phyloP scores from a whole-genome alignment of 2,329 filamentous ascomycete species.

The Diaporthe australafricana region DNA sequence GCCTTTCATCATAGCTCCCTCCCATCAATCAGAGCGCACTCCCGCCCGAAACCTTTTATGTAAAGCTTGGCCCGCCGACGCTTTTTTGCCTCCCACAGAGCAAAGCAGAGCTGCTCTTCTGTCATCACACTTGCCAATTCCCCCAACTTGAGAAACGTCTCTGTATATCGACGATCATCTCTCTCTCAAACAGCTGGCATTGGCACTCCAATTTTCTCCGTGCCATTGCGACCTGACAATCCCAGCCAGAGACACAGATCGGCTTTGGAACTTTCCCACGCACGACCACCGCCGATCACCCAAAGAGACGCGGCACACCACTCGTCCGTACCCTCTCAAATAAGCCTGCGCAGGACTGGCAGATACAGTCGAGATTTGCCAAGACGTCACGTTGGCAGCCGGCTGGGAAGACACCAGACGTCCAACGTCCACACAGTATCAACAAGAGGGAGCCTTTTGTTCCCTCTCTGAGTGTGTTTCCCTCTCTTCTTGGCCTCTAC shows the following conservation, averaged over 20 bases:
- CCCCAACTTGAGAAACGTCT: not conserved
- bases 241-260: conserved; percentile 14
- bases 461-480: not conserved
- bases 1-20: conserved; percentile 34
- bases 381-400: conserved; percentile 18
- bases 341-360: conserved; percentile 16
- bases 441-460: not conserved
- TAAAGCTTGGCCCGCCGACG: conserved; percentile 33
- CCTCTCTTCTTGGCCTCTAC: not conserved
- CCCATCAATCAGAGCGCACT: conserved; percentile 8
- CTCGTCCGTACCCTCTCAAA: conserved; percentile 21
- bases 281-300: conserved; percentile 31
- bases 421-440: conserved; percentile 7
- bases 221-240: conserved; percentile 17
- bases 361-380: conserved; percentile 18
- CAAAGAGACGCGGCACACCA: conserved; percentile 5
- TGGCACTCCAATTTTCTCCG: conserved; percentile 23
- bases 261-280: conserved; percentile 30
- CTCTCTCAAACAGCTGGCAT: conserved; percentile 5
- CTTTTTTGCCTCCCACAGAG: not conserved
- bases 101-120: conserved; percentile 16
- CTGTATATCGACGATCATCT: conserved; percentile 2
- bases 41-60: conserved; percentile 27
- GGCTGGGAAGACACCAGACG: conserved; percentile 5
- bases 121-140: not conserved